phyloP scores from a whole-genome alignment of 2,329 filamentous ascomycete genomes.

The Stromatinia cepivora region DNA sequence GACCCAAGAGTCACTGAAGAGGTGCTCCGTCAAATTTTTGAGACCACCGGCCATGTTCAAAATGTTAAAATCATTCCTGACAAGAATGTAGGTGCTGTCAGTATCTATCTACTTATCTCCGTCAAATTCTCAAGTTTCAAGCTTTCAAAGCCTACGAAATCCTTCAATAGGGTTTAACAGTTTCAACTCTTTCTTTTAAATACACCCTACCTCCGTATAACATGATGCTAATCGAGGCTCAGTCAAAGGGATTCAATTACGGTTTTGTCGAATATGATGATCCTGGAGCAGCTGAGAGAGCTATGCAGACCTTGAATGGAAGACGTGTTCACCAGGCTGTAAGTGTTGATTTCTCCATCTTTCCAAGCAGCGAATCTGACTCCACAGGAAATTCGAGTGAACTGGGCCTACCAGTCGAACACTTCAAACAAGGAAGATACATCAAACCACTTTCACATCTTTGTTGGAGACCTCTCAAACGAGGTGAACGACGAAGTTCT shows the following conservation, averaged over 20 bases:
- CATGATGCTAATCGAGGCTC: conserved; percentile 44
- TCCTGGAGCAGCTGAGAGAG: conserved; percentile 90
- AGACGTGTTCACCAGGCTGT: conserved; percentile 94
- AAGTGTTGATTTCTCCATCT: conserved; percentile 44
- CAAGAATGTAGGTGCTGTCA: conserved; percentile 81
- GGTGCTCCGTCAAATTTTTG: conserved; percentile 94
- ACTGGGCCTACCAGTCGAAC: conserved; percentile 99
- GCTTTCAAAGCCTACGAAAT: conserved; percentile 30
- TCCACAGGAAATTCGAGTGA: conserved; percentile 89
- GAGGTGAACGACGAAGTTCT: conserved; percentile 98
- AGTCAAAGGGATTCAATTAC: conserved; percentile 98
- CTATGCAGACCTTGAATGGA: conserved; percentile 95
- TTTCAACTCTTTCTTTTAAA: conserved; percentile 24
- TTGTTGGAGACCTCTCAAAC: conserved; percentile 95
- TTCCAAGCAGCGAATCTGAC: neutral
- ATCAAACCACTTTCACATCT: conserved; percentile 97
- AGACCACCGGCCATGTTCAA: conserved; percentile 96
- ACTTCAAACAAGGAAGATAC: conserved; percentile 94
- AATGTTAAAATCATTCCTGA: conserved; percentile 99
- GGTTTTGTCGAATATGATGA: conserved; percentile 99
- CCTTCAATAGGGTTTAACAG: conserved; percentile 32
- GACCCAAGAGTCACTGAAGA: conserved; percentile 96
- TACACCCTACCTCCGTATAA: conserved; percentile 27
- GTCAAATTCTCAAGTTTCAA: conserved; percentile 29
- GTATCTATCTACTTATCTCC: conserved; percentile 39